Base-by-base conservation (phyloP, 495 filamentous ascomycete genomes). In the Penicillium ochrochloron region DNA sequence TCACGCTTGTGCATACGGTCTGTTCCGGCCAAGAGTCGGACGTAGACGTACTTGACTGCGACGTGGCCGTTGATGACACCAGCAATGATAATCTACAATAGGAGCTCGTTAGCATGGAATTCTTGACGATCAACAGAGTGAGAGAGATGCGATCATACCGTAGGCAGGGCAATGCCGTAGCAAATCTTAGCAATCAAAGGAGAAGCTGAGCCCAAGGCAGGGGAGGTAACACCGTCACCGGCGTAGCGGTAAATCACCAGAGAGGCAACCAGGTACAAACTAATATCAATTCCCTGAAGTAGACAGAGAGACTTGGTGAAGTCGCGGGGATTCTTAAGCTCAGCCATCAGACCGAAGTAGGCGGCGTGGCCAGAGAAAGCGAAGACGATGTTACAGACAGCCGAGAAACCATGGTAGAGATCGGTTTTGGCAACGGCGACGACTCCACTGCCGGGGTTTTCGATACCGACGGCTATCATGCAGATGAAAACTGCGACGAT, bases 101-200 rank as follows among this genome's bases (percentile, higher is more conserved):
- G 23, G 21, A 21, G 10, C 2, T 14, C 12, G 25, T 33, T 19
- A 50, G 46, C 21, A 21, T 15, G 0, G 59, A 78, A 54, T 33
- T 19, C 15, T 34, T 3, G 10, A n/a, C 2, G 12, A 56, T 17
- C 5, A 25, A 14, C 27, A 25, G 10, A n/a, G 37, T 12, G 1
- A 19, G 37, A 15, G 1, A 19, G 39, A 14, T 44, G 41, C 25
- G 73, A 25, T 29, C 76, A 19, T 55, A 82, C 86, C 11, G 90
- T 92, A 0, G 92, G 92, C 5, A 92, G 73, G 3, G 91, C 92
- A 62, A 96, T 80, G 19, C 92, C 92, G 69, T 90, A 96, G 3
- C 91, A 89, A 33, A 81, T 64, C 74, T 92, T 93, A 57, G 87
- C 83, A 2, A 95, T 72, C 0, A 86, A 34, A 0, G 78, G 77